Conservation (phyloP, 2,329 filamentous ascomycete genomes). For the Epichloe baconii region DNA sequence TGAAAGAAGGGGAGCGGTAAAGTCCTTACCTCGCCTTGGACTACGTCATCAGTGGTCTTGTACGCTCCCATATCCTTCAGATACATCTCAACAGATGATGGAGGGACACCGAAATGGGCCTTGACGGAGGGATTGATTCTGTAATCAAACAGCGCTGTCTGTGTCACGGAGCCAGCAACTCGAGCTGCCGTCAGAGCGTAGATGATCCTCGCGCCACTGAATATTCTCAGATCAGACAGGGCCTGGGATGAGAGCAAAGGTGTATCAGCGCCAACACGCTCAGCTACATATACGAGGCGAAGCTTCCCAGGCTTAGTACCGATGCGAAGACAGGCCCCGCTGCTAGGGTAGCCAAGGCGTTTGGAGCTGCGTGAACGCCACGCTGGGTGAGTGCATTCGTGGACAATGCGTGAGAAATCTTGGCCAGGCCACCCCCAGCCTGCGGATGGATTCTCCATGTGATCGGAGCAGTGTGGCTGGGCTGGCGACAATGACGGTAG, state of each 20-base stretch:
- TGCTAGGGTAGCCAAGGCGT: conserved; percentile 32
- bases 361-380: conserved; percentile 56
- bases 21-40: conserved; percentile 47
- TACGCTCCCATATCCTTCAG: conserved; percentile 48
- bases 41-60: conserved; percentile 50
- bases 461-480: conserved; percentile 58
- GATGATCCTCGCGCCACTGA: conserved; percentile 65
- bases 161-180: conserved; percentile 80
- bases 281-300: conserved; percentile 68
- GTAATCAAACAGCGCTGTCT: conserved; percentile 84
- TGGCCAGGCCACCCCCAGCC: conserved; percentile 51
- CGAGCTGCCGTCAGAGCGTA: conserved; percentile 73
- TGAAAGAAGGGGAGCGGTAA: background rate
- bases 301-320: conserved; percentile 58
- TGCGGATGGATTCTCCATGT: conserved; percentile 47
- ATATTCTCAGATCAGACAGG: conserved; percentile 70
- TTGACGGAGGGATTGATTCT: conserved; percentile 34
- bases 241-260: conserved; percentile 54
- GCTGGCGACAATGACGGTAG: conserved; percentile 71
- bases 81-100: conserved; percentile 68
- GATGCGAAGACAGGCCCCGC: conserved; percentile 44
- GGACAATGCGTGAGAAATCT: conserved; percentile 58
- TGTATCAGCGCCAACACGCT: conserved; percentile 50
- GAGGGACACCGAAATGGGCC: conserved; percentile 67
- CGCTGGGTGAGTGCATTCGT: conserved; percentile 53